Evolutionary conservation across 129 eudicot species (phyloP).

Genomic region (Mikania micrantha): DNA sequence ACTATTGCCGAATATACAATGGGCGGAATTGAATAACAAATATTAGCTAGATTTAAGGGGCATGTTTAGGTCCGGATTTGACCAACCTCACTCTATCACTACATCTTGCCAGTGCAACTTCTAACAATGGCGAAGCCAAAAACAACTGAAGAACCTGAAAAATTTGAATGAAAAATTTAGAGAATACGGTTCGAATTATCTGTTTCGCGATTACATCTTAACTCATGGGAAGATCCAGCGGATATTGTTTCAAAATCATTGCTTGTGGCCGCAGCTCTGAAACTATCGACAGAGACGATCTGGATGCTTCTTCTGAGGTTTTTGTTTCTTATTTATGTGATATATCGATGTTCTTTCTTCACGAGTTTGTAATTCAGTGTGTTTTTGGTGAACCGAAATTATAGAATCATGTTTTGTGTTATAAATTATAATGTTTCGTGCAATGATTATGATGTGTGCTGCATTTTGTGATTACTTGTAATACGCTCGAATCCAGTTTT

Average conservation of each 20-base stretch:
- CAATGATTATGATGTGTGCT: conserved; percentile 6
- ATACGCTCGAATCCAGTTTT: no score
- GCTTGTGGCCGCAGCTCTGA: conserved; percentile 52
- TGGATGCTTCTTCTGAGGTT: conserved; percentile 49
- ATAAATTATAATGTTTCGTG: neutral
- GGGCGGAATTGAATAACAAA: conserved; percentile 43
- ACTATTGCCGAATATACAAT: no score
- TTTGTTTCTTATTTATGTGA: neutral
- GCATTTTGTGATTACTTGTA: neutral
- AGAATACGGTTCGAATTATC: neutral
- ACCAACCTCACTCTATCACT: conserved; percentile 11
- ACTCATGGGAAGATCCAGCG: conserved; percentile 63
- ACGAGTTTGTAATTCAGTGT: neutral
- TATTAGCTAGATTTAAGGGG: conserved; percentile 45
- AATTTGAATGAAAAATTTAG: conserved; percentile 13
- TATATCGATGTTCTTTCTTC: neutral
- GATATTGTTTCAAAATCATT: conserved; percentile 79
- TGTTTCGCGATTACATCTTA: neutral
- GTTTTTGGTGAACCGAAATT: neutral
- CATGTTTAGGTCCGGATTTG: conserved; percentile 45
- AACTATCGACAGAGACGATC: conserved; percentile 58
- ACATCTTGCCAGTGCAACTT: conserved; percentile 30
- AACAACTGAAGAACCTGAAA: no score
- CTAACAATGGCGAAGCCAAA: conserved; percentile 29
- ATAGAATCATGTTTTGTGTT: neutral